Base-by-base conservation (phyloP, 805 yeast species). In the Starmerella bombicola region DNA sequence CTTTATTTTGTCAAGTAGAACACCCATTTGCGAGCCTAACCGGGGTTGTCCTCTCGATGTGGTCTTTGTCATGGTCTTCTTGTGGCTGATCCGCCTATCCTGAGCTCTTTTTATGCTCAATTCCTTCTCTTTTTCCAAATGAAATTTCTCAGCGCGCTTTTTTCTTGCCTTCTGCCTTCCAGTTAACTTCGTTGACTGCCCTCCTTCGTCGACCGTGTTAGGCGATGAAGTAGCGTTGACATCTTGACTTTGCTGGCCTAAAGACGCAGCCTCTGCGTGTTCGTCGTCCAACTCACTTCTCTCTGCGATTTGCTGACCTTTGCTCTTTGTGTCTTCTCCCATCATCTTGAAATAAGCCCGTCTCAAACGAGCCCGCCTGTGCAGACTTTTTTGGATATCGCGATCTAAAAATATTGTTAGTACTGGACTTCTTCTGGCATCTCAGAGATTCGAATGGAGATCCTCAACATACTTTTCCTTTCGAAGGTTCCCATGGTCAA, bases 1-100 rank as follows among this genome's bases (percentile, higher is more conserved):
- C 54, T 73, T 76, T 46, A 86, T 81, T 59, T 84, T 82, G 40
- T 80, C 91, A 36, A 86, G 66, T 33, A 86, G 64, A 51, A 75
- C 73, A 41, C 74, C 78, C 43, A 86, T 82, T 59, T 93, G 73
- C 13, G 95, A 93, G 0, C 84, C 95, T 88, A 86, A 82, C 33
- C 73, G 61, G 2, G 96, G 96, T 58, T 86, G 97, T 0, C 97
- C 97, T 3, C 64, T 56, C 52, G 67, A 67, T 1, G 94, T 86
- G 46, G 66, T 76, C 43, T 69, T 66, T 7, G 67, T 62, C 38
- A 77, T 50, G 18, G 53, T 59, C 43, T 70, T 66, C 22, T 69
- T 64, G 50, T 69, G 70, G 25, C 52, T 63, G 55, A 64, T 70
- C 52, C 70, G 61, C 54, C 64, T 62, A 29, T 41, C 36, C 24